Evolutionary conservation across 345 rosid genomes (phyloP).

Genomic region (Gossypioides kirkii): DNA sequence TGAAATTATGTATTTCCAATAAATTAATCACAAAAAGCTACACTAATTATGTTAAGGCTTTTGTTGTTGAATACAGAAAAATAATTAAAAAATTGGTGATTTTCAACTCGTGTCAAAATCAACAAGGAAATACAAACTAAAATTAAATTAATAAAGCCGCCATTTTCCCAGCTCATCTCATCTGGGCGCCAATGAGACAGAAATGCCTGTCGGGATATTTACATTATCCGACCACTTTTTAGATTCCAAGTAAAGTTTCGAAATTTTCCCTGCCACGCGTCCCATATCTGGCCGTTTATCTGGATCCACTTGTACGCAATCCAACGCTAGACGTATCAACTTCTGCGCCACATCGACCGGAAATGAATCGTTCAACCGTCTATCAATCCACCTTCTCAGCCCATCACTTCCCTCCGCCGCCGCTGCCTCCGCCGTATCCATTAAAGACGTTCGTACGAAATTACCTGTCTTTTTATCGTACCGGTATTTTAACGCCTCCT

Average conservation of each 20-base stretch:
- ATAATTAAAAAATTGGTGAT: neutral
- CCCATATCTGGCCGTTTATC: slow-evolving; percentile 75
- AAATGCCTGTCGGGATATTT: slow-evolving; percentile 45
- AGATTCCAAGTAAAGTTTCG: slow-evolving; percentile 58
- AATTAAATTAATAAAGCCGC: neutral
- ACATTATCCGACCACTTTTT: slow-evolving; percentile 47
- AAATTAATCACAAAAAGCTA: neutral
- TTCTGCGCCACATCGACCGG: slow-evolving; percentile 65
- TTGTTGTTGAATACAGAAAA: neutral
- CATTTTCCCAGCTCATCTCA: slow-evolving; percentile 35
- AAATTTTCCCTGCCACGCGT: slow-evolving; percentile 79
- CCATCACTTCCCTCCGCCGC: slow-evolving; percentile 28
- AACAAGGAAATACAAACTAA: neutral
- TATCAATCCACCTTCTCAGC: slow-evolving; percentile 70
- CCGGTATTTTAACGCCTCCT: slow-evolving; percentile 66
- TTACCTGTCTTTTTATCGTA: slow-evolving; percentile 40
- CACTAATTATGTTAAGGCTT: neutral
- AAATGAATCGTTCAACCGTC: slow-evolving; percentile 69
- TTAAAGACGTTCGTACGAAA: slow-evolving; percentile 48
- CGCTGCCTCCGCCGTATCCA: slow-evolving; percentile 55
- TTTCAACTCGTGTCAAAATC: slow-evolving; percentile 9
- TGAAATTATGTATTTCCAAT: neutral
- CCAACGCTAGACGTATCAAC: slow-evolving; percentile 50
- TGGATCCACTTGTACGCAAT: slow-evolving; percentile 60
- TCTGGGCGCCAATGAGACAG: slow-evolving; percentile 63